These are phyloP conservation scores for Cercophora samala DNA, from an alignment of 495 filamentous ascomycete species.

Conservation along the genomic window DNA sequence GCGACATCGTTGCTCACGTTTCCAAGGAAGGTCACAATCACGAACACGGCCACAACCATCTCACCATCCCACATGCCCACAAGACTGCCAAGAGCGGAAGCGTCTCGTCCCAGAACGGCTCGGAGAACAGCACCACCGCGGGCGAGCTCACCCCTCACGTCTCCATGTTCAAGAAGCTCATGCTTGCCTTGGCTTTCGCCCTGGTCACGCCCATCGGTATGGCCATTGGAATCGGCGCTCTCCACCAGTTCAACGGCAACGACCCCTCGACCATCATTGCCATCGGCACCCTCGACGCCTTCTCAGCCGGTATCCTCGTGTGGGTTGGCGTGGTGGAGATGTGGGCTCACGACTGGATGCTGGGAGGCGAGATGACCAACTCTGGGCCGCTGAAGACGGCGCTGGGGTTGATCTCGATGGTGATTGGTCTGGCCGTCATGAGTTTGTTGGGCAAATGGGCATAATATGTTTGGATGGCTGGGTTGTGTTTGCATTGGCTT, in stretches of 20 bases:
- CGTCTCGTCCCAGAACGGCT: neutral
- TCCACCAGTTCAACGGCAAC: slow-evolving; percentile 55
- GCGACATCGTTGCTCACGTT: neutral
- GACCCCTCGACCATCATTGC: slow-evolving; percentile 52
- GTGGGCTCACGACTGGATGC: slow-evolving; percentile 38
- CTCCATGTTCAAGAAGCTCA: slow-evolving; percentile 39
- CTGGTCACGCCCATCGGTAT: slow-evolving; percentile 58
- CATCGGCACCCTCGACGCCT: slow-evolving; percentile 56
- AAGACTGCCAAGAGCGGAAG: neutral
- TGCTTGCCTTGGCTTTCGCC: slow-evolving; percentile 50
- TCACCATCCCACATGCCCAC: neutral
- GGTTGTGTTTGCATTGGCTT: slow-evolving; percentile 8
- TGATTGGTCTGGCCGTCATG: slow-evolving; percentile 32
- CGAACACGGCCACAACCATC: slow-evolving; percentile 1
- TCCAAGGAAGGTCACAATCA: neutral
- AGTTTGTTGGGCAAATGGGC: slow-evolving; percentile 38
- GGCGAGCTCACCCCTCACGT: slow-evolving; percentile 16
- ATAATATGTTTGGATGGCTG: slow-evolving; percentile 5
- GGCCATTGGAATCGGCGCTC: slow-evolving; percentile 56
- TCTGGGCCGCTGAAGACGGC: slow-evolving; percentile 23
- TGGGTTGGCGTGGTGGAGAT: slow-evolving; percentile 62
- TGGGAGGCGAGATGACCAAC: slow-evolving; percentile 14
- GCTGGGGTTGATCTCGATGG: slow-evolving; percentile 22
- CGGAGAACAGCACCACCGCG: neutral
- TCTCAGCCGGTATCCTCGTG: slow-evolving; percentile 56